Conservation (phyloP, 2,329 filamentous ascomycete genomes). For the Parafenestella ontariensis region DNA sequence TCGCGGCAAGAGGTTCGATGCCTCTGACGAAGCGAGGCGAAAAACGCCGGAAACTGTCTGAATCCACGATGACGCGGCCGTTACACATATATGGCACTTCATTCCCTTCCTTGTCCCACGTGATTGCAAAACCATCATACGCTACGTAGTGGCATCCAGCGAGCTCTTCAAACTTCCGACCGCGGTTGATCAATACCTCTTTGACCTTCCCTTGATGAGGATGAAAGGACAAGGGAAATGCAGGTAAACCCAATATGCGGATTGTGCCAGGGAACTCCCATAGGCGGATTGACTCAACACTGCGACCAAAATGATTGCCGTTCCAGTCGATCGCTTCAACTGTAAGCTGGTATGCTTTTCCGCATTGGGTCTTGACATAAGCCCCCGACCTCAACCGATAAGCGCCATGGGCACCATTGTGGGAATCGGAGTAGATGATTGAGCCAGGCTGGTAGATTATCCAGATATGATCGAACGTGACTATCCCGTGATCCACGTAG, state of each 20-base stretch:
- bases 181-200: conserved; percentile 73
- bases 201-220: conserved; percentile 65
- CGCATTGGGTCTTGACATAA: not conserved
- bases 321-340: conserved; percentile 43
- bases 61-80: conserved; percentile 84
- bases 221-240: conserved; percentile 81
- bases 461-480: conserved; percentile 44
- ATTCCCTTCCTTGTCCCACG: conserved; percentile 11
- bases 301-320: conserved; percentile 20
- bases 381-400: conserved; percentile 24
- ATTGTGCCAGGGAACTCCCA: conserved; percentile 73
- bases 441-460: conserved; percentile 50
- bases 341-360: conserved; percentile 25
- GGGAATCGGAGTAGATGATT: conserved; percentile 25
- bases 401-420: conserved; percentile 29
- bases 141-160: conserved; percentile 80
- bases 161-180: conserved; percentile 79
- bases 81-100: conserved; percentile 49
- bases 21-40: conserved; percentile 49
- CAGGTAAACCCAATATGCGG: conserved; percentile 77
- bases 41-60: conserved; percentile 56
- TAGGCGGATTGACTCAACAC: conserved; percentile 26
- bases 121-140: conserved; percentile 70
- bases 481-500: not conserved
- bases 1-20: conserved; percentile 23